These are phyloP conservation scores for Mycena sanguinolenta DNA, from an alignment of 768 basidiomycete genomes.

Conservation along the genomic window DNA sequence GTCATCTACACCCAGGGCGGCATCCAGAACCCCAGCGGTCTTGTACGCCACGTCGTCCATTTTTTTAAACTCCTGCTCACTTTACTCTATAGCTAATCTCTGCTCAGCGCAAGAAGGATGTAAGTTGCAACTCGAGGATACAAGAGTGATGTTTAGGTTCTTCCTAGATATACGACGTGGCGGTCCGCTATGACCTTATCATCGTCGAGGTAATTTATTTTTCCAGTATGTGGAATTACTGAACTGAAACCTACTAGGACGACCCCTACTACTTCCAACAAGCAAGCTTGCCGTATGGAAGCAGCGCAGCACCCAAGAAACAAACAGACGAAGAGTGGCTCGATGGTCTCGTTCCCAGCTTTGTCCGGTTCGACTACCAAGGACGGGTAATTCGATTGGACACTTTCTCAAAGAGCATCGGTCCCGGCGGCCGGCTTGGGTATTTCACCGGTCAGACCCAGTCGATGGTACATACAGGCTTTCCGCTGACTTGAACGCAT, in stretches of 20 bases:
- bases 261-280: conserved; percentile 77
- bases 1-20: conserved; percentile 71
- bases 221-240: not conserved
- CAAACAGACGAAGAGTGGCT: conserved; percentile 37
- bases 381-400: conserved; percentile 78
- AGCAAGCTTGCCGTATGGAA: conserved; percentile 43
- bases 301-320: conserved; percentile 20
- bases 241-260: conserved; percentile 72
- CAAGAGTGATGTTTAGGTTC: conserved; percentile 59
- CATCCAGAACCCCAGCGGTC: conserved; percentile 75
- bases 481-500: too few relatives aligned
- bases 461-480: too few relatives aligned
- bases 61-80: not conserved
- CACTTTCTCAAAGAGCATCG: conserved; percentile 65
- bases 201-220: conserved; percentile 14
- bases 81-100: conserved; percentile 25
- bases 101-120: conserved; percentile 29
- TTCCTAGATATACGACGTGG: conserved; percentile 66
- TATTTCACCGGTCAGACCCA: conserved; percentile 62
- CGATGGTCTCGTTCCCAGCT: conserved; percentile 35
- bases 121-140: conserved; percentile 45
- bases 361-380: conserved; percentile 63
- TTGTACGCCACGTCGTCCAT: conserved; percentile 46
- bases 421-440: conserved; percentile 59
- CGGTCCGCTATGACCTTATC: conserved; percentile 67